Evolutionary conservation across 192 early-diverging fungal genomes (phyloP), one percentile per base, ranked within the genome.

Genomic region (Gaertneriomyces semiglobifer): DNA sequence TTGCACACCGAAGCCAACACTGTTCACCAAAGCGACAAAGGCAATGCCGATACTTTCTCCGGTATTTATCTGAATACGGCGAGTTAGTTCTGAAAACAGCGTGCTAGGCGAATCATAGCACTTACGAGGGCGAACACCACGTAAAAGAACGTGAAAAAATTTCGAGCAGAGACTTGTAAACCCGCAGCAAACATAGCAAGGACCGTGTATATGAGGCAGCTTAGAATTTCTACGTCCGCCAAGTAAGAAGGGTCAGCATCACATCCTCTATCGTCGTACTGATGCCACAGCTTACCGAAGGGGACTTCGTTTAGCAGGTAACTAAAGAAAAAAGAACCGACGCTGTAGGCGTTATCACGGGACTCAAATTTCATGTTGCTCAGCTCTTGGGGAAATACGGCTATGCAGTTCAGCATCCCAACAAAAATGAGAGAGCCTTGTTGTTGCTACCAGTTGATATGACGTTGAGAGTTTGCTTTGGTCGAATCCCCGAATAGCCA

Each of bases 1-100:
- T 61, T 75, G 76, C 5, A 81, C 77, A 4, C 69, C 61, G 60
- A 81, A 81, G 4, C 74, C 74, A n/a, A 79, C 60, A 55, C 69
- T 68, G 40, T 69, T 57, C 40, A 79, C 71, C 38, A 81, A 10
- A 4, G 79, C 66, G 66, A 71, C 76, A 60, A 78, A 81, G 20
- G 63, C 74, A 44, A 81, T 81, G 40, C 79, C 79, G 46, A 81
- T 77, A 25, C 66, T 70, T 44, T 81, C 79, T 7, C 79, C 79
- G 8, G 58, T 68, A 55, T 71, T 71, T 12, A 79, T 56, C 59
- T 72, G 47, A 44, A 33, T 33, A 33, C 25, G 25, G 25, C 25
- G 25, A 33, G 25, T 33, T 33, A 33, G 25, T 33, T 0, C 25
- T 33, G 25, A 2, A 2, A 0, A 33, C 25, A 2, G 25, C 25